Evolutionary conservation across 1,139 yeast species (phyloP).

Genomic region (Candida pseudoviswanathii): DNA sequence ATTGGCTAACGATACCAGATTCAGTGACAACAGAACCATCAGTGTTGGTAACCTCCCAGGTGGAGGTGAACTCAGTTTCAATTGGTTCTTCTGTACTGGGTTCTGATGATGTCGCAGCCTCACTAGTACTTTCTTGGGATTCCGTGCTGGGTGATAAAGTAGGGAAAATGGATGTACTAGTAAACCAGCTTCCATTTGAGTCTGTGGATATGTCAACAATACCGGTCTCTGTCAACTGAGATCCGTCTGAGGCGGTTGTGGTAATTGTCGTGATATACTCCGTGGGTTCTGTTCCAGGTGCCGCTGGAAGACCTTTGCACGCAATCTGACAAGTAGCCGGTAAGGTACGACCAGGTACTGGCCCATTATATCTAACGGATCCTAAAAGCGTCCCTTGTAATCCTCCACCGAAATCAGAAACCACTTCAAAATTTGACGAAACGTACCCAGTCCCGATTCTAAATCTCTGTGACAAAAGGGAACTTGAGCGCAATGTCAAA

Average conservation of each 20-base stretch:
- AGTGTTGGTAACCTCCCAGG: slow-evolving; percentile 6
- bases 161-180: slow-evolving; percentile 5
- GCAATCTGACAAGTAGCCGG: slow-evolving; percentile 18
- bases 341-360: slow-evolving; percentile 19
- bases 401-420: slow-evolving; percentile 18
- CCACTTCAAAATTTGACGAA: slow-evolving; percentile 13
- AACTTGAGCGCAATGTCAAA: slow-evolving; percentile 18
- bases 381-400: slow-evolving; percentile 10
- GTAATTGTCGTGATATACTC: slow-evolving; percentile 1
- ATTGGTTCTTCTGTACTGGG: not conserved
- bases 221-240: slow-evolving; percentile 3
- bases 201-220: slow-evolving; percentile 5
- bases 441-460: slow-evolving; percentile 24
- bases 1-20: slow-evolving; percentile 7
- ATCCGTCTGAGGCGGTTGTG: not conserved
- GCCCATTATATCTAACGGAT: slow-evolving; percentile 17
- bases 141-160: too few species aligned
- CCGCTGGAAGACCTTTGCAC: slow-evolving; percentile 14
- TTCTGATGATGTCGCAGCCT: too few species aligned
- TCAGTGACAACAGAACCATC: slow-evolving; percentile 6
- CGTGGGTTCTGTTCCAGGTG: slow-evolving; percentile 1
- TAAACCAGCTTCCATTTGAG: slow-evolving; percentile 6
- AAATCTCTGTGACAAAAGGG: slow-evolving; percentile 16
- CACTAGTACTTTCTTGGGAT: too few species aligned
- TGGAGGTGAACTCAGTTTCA: slow-evolving; percentile 7